phyloP scores from a whole-genome alignment of 129 eudicot genomes.

The Pseudognaphalium luteoalbum region DNA sequence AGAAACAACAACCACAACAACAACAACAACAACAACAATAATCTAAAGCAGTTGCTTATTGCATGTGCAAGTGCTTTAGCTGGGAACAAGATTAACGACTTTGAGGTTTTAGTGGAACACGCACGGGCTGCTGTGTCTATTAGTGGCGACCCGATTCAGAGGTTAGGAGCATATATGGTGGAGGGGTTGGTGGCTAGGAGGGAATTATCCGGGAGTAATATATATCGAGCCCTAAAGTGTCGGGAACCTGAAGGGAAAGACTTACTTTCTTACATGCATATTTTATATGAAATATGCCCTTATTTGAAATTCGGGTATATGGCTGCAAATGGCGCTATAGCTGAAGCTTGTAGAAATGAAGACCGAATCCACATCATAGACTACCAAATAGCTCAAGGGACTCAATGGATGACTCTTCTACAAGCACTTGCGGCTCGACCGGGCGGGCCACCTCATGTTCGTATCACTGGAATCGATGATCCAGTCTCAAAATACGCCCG shows the following conservation, averaged over 20 bases:
- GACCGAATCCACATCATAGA: slow-evolving; percentile 86
- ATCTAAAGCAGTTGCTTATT: slow-evolving; percentile 62
- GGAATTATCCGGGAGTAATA: slow-evolving; percentile 65
- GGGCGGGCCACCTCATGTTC: slow-evolving; percentile 76
- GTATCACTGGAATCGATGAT: slow-evolving; percentile 95
- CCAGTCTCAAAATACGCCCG: slow-evolving; percentile 75
- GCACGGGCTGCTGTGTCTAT: slow-evolving; percentile 62
- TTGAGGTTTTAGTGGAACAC: slow-evolving; percentile 50
- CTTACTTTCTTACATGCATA: slow-evolving; percentile 84
- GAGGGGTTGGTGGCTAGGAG: slow-evolving; percentile 87
- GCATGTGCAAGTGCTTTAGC: slow-evolving; percentile 82
- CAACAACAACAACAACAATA: background rate
- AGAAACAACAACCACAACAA: slow-evolving; percentile 29
- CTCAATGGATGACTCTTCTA: slow-evolving; percentile 90
- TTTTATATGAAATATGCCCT: slow-evolving; percentile 87
- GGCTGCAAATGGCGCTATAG: slow-evolving; percentile 96
- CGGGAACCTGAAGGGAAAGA: slow-evolving; percentile 82
- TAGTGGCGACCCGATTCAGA: slow-evolving; percentile 83
- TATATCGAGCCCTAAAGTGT: slow-evolving; percentile 64
- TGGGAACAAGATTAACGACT: slow-evolving; percentile 53
- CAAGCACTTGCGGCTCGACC: slow-evolving; percentile 95
- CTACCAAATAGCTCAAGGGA: slow-evolving; percentile 87
- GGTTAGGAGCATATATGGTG: slow-evolving; percentile 90
- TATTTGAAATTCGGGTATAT: slow-evolving; percentile 88
- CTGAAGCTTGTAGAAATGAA: slow-evolving; percentile 83